Conservation (phyloP, 805 yeast species). For the Suhomyces vadensis region DNA sequence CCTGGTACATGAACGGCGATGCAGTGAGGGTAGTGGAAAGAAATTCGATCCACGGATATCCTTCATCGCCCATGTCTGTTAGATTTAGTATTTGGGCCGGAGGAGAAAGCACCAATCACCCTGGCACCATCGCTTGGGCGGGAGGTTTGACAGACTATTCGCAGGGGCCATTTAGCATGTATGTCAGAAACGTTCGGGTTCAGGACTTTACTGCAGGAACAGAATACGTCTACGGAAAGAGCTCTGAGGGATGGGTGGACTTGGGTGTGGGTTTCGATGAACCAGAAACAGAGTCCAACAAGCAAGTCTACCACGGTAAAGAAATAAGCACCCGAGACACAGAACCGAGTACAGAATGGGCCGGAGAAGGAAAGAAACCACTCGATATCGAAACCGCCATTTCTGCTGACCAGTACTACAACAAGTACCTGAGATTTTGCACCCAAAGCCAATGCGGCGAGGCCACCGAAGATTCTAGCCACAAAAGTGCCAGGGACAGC, state of each 20-base stretch:
- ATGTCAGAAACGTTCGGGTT: slow-evolving; percentile 20
- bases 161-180: slow-evolving; percentile 35
- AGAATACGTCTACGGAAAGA: slow-evolving; percentile 30
- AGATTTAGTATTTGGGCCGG: slow-evolving; percentile 45
- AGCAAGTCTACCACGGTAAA: background rate
- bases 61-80: slow-evolving; percentile 38
- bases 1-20: slow-evolving; percentile 32
- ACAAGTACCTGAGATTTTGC: no score
- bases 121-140: slow-evolving; percentile 43
- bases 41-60: slow-evolving; percentile 29
- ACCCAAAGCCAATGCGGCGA: no score
- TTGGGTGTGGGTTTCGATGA: slow-evolving; percentile 15
- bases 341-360: no score
- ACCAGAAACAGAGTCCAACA: background rate
- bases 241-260: slow-evolving; percentile 1
- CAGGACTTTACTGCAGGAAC: slow-evolving; percentile 32
- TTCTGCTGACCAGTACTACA: no score
- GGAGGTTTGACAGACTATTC: slow-evolving; percentile 38
- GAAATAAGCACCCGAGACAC: background rate
- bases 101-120: slow-evolving; percentile 33
- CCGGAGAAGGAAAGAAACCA: no score
- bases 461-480: no score
- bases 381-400: no score
- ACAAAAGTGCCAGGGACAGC: no score
- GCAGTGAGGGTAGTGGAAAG: slow-evolving; percentile 24